Evolutionary conservation across 1,139 yeast genomes (phyloP).

Genomic region (Pichia sp.): DNA sequence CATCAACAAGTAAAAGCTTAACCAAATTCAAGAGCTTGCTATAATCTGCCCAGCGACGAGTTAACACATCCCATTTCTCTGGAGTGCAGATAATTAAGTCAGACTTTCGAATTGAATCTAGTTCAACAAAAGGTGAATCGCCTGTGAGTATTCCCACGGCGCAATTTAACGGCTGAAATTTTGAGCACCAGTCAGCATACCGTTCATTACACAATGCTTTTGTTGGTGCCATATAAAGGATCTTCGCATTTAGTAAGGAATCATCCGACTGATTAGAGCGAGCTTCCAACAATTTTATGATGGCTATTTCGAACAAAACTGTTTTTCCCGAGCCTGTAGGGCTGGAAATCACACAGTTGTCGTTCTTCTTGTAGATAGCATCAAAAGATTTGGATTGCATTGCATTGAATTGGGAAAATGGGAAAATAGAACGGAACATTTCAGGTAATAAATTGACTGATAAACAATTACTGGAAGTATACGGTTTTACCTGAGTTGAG

Average conservation of each 20-base stretch:
- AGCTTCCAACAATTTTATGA: conserved; percentile 34
- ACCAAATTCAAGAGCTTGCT: conserved; percentile 37
- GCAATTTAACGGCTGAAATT: conserved; percentile 35
- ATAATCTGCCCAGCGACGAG: conserved; percentile 47
- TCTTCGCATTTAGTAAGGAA: conserved; percentile 32
- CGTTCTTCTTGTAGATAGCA: conserved; percentile 33
- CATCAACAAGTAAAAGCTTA: conserved; percentile 45
- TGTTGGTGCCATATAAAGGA: conserved; percentile 52
- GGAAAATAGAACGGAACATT: conserved; percentile 30
- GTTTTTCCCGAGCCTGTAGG: conserved; percentile 62
- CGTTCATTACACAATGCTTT: conserved; percentile 48
- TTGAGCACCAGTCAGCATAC: conserved; percentile 40
- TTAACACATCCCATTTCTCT: conserved; percentile 54
- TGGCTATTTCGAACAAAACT: conserved; percentile 49
- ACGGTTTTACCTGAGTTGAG: background rate
- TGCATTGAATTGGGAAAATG: conserved; percentile 39
- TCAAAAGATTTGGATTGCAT: conserved; percentile 48
- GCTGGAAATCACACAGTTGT: conserved; percentile 46
- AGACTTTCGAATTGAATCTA: conserved; percentile 40
- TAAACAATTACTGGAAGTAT: background rate
- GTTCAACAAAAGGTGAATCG: conserved; percentile 41
- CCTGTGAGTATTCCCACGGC: conserved; percentile 47
- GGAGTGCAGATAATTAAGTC: conserved; percentile 52
- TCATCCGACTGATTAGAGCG: conserved; percentile 14
- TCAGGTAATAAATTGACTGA: conserved; percentile 13